These are phyloP conservation scores for Scleroderma citrinum DNA, from an alignment of 768 basidiomycete species.

Conservation along the genomic window DNA sequence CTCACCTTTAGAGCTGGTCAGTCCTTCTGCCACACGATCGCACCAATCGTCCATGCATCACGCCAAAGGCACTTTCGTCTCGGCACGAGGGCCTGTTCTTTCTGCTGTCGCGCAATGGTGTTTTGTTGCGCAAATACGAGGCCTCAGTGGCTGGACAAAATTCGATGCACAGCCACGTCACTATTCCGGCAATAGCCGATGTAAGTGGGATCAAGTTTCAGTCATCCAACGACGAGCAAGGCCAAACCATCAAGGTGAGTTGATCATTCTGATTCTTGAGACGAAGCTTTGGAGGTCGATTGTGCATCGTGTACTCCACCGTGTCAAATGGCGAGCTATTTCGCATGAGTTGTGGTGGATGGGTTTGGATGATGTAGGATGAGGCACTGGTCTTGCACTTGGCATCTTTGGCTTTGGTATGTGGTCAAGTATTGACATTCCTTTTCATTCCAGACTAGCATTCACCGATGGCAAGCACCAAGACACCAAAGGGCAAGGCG, in stretches of 20 bases:
- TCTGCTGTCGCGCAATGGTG: no score
- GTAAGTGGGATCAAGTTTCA: not conserved
- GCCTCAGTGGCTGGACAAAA: no score
- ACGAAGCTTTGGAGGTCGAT: not conserved
- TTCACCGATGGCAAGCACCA: slow-evolving; percentile 59
- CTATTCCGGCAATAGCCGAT: slow-evolving; percentile 20
- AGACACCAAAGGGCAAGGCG: slow-evolving; percentile 59
- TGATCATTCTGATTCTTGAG: not conserved
- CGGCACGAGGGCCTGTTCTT: no score
- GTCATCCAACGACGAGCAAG: slow-evolving; percentile 21
- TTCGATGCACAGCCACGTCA: slow-evolving; percentile 22
- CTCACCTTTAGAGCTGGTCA: no score
- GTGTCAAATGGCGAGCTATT: not conserved
- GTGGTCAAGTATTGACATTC: slow-evolving; percentile 2
- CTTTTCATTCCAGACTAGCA: slow-evolving; percentile 6
- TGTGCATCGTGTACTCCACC: not conserved
- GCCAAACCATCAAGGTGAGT: slow-evolving; percentile 25
- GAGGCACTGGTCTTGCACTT: not conserved
- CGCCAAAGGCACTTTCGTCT: no score
- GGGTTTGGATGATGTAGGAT: slow-evolving; percentile 14
- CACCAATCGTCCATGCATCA: no score
- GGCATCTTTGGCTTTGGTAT: not conserved
- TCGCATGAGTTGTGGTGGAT: slow-evolving; percentile 15
- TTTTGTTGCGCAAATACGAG: no score
- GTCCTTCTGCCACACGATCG: no score